Evolutionary conservation across 441 rosid species (phyloP), one percentile per base, ranked within the genome.

Genomic region (Populus hybrid): DNA sequence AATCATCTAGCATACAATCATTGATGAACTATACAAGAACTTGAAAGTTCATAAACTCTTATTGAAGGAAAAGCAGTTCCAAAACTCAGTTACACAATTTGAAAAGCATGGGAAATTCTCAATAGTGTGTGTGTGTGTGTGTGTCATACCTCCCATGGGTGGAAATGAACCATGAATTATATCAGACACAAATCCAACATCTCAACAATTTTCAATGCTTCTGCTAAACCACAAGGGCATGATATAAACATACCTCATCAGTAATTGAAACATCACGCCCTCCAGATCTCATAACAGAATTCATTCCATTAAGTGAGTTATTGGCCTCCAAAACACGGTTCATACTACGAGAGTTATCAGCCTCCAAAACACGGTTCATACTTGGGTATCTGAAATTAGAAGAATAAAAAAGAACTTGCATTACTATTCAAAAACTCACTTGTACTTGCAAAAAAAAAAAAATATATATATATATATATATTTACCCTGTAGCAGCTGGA

Each of bases 211-310:
- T 53, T 53, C 61, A 5, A 53, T 53, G 61, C 21, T 18, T 53
- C 61, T 53, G 61, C 61, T 53, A 6, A 53, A 53, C 61, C 61
- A 53, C n/a, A 53, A 53, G 32, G 61, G 1, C 66, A 66, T 6
- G 34, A 32, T 79, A 40, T 46, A 70, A 50, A 61, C 82, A 75
- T 80, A 88, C 92, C 92, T 89, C 91, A 69, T 80, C 77, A 70
- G 66, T 40, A 73, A 65, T 77, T 40, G 87, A 61, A 50, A 80
- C 53, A 53, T 53, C 61, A 53, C 61, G 61, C 35, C 83, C 83
- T 38, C 87, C 84, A 14, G 79, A 28, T 75, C 88, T 84, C 64
- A 72, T 74, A 42, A 70, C 65, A 65, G 83, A 77, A 83, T 82
- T 67, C 16, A 81, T 74, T 68, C 78, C 75, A 42, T 76, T 84